Evolutionary conservation across 352 stramenopile species (phyloP).

Genomic region (Pythium insidiosum): DNA sequence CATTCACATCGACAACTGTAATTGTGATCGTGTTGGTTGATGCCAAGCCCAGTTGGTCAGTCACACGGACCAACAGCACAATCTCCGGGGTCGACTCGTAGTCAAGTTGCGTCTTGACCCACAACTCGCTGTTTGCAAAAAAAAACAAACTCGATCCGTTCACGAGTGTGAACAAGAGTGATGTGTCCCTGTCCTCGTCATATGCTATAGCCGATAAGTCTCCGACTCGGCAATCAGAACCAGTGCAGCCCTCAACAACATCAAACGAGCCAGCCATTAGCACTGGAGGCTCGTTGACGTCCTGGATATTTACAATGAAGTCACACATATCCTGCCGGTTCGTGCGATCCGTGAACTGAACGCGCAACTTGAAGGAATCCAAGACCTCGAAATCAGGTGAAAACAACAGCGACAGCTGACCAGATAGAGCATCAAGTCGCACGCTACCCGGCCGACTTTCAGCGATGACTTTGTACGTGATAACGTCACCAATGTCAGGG

Average conservation of each 20-base stretch:
- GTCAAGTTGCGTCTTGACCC: conserved; percentile 14
- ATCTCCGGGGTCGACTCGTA: conserved; percentile 12
- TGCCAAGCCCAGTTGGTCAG: conserved; percentile 15
- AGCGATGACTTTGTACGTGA: conserved; percentile 9
- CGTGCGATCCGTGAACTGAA: conserved; percentile 35
- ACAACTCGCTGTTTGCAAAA: conserved; percentile 5
- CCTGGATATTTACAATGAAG: conserved; percentile 28
- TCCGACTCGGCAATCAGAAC: conserved; percentile 32
- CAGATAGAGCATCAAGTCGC: conserved; percentile 2
- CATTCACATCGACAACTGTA: conserved; percentile 39
- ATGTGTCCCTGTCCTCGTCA: conserved; percentile 33
- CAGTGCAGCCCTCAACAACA: conserved; percentile 35
- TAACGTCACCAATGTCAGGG: conserved; percentile 11
- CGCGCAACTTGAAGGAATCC: conserved; percentile 23
- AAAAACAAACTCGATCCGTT: conserved; percentile 11
- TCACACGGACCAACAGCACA: conserved; percentile 12
- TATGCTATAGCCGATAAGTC: conserved; percentile 25
- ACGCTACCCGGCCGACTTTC: conserved; percentile 9
- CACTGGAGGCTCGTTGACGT: conserved; percentile 37
- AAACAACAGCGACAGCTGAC: conserved; percentile 14
- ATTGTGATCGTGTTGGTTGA: conserved; percentile 20
- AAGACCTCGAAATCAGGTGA: conserved; percentile 34
- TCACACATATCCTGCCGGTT: conserved; percentile 27
- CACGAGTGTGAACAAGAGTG: conserved; percentile 23
- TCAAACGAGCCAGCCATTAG: conserved; percentile 30